Percentiles rank a stretch among this genome's conserved stretches.
Evolutionary conservation across 495 filamentous ascomycete genomes (phyloP).

Genomic region (Hyaloscypha variabilis): DNA sequence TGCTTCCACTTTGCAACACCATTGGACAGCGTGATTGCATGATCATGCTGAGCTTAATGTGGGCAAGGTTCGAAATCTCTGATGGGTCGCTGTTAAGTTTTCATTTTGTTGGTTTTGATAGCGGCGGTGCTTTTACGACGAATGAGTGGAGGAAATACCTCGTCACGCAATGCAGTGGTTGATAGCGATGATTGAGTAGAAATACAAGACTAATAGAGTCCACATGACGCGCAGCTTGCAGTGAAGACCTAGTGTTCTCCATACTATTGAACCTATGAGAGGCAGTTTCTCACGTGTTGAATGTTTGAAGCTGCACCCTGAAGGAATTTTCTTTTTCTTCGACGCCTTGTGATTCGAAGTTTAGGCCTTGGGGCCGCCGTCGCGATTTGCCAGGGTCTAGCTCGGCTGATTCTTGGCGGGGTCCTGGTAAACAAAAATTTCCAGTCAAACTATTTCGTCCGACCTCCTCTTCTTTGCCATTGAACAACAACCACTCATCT

Average conservation of each 20-base stretch:
- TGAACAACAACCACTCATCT: conserved; percentile 3
- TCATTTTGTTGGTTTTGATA: conserved; percentile 31
- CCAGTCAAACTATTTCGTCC: background rate
- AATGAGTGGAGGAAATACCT: conserved; percentile 27
- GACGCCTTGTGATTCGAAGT: conserved; percentile 1
- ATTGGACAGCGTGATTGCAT: conserved; percentile 20
- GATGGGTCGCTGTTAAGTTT: conserved; percentile 13
- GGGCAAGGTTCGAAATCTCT: conserved; percentile 24
- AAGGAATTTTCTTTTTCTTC: conserved; percentile 26
- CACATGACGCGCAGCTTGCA: conserved; percentile 18
- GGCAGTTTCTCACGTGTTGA: background rate
- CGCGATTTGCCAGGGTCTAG: background rate
- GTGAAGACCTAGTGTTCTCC: conserved; percentile 12
- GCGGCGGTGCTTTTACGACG: conserved; percentile 26
- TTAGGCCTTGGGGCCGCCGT: background rate
- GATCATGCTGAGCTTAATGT: conserved; percentile 24
- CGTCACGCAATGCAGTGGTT: conserved; percentile 23
- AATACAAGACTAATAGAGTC: conserved; percentile 24
- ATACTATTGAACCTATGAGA: conserved; percentile 14
- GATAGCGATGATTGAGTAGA: conserved; percentile 28
- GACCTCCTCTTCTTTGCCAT: background rate
- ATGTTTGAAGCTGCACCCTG: conserved; percentile 13
- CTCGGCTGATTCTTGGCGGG: conserved; percentile 6
- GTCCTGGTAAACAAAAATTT: conserved; percentile 10
- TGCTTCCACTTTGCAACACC: conserved; percentile 22